Evolutionary conservation across 345 rosid genomes (phyloP).

Genomic region (Populus euphratica): DNA sequence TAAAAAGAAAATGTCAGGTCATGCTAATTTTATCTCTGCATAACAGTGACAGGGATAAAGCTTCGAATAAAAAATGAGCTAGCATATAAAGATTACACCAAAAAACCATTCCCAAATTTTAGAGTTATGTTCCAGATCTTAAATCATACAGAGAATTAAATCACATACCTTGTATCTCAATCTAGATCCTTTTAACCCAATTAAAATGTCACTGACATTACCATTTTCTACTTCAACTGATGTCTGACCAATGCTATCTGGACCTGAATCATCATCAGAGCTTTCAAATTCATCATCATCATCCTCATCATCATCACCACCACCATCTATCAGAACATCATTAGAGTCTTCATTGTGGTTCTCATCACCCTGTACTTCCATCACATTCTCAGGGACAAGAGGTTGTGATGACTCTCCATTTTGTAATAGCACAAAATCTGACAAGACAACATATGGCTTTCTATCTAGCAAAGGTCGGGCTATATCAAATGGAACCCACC

Average conservation of each 20-base stretch:
- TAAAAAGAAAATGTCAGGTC: not conserved
- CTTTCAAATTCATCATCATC: conserved; percentile 47
- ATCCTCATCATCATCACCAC: conserved; percentile 45
- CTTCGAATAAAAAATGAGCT: not conserved
- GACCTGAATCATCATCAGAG: conserved; percentile 42
- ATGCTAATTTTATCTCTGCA: not conserved
- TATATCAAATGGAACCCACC: conserved; percentile 80
- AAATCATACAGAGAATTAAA: not conserved
- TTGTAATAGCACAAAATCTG: conserved; percentile 49
- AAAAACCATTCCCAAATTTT: not conserved
- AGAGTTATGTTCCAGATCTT: not conserved
- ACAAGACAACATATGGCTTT: conserved; percentile 60
- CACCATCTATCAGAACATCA: conserved; percentile 38
- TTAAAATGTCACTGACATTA: conserved; percentile 45
- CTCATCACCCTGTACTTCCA: conserved; percentile 38
- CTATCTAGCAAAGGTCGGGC: conserved; percentile 72
- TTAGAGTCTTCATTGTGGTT: conserved; percentile 34
- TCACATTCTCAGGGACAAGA: conserved; percentile 33
- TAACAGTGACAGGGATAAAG: not conserved
- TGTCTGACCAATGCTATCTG: conserved; percentile 24
- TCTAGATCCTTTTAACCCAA: conserved; percentile 43
- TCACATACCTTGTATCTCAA: conserved; percentile 63
- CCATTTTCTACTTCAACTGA: conserved; percentile 28
- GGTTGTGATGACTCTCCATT: conserved; percentile 35
- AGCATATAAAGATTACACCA: not conserved